These are phyloP conservation scores for Phytophthora uliginosa DNA, from an alignment of 352 stramenopile genomes.

Conservation along the genomic window DNA sequence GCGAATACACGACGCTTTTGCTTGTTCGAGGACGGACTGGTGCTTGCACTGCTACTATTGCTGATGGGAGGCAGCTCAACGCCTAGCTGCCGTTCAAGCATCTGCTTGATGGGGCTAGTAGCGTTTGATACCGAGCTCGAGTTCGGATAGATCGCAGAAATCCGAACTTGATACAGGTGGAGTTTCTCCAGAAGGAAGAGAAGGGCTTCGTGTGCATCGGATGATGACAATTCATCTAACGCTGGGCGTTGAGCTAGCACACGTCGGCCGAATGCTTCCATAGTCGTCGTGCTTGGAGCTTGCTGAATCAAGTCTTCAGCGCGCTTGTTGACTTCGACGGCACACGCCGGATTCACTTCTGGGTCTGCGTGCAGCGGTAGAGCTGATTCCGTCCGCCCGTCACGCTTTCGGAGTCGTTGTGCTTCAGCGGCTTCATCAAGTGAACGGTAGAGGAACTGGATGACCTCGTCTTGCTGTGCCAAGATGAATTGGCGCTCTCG, in stretches of 20 bases:
- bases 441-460: constrained; percentile 63
- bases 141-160: constrained; percentile 52
- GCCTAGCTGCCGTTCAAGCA: constrained; percentile 60
- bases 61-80: constrained; percentile 67
- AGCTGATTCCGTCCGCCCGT: constrained; percentile 1
- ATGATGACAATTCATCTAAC: constrained; percentile 62
- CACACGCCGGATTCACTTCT: not conserved
- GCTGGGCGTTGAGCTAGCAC: constrained; percentile 38
- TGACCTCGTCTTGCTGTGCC: constrained; percentile 72
- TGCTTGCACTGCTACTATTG: constrained; percentile 9
- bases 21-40: constrained; percentile 49
- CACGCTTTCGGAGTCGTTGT: not conserved
- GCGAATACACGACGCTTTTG: constrained; percentile 60
- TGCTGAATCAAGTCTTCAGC: constrained; percentile 34
- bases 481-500: constrained; percentile 67
- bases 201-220: constrained; percentile 57
- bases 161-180: constrained; percentile 63
- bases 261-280: constrained; percentile 46
- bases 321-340: constrained; percentile 8
- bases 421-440: constrained; percentile 44
- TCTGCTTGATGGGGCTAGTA: constrained; percentile 28
- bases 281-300: constrained; percentile 39
- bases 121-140: not conserved
- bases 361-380: not conserved
- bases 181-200: constrained; percentile 77